Evolutionary conservation across 148 eudicot species (phyloP), one percentile per base, ranked within the genome.

Genomic region (Cornus kousa): DNA sequence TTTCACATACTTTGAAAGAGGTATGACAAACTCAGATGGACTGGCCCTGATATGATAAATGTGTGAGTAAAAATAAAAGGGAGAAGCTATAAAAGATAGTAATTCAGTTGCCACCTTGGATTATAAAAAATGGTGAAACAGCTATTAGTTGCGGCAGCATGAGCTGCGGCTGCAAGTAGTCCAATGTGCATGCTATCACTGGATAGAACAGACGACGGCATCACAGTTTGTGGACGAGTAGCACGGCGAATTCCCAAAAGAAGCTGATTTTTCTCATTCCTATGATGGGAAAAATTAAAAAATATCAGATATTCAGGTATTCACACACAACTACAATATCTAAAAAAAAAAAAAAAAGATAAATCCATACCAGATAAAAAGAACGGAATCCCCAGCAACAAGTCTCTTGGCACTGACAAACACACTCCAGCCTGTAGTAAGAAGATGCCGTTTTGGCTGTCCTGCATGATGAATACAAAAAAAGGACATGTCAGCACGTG

Each of bases 151-250:
- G 98, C 82, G 88, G 98, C 90, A 77, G 99, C 99, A 89, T 96
- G 99, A 80, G 99, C 95, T 39, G 99, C 99, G 71, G 99, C 99
- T 72, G 99, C 99, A 46, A 96, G 94, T 60, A 96, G 92, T 76
- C 99, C 99, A 71, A 96, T 96, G 85, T 96, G 99, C 99, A 96
- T 96, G 81, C 99, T 96, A 84, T 96, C 99, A 78, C 98, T 94
- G 32, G 99, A 96, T 71, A 96, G 85, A 88, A 96, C 98, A 80
- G 99, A 96, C 69, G 99, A 96, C 68, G 99, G 99, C 99, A 96
- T 96, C 86, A 92, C 94, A 64, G 97, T 96, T 79, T 96, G 99
- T 16, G 97, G 97, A 35, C 98, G 89, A 80, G 80, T 90, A 65
- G 98, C 98, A 76, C 97, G 98, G 20, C 99, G 95, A 80, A 96